A percentile compares a stretch with the other conserved stretches of the same genome.
Evolutionary conservation across 139 green algal species (phyloP).

Genomic region (Zygnema cylindricum): DNA sequence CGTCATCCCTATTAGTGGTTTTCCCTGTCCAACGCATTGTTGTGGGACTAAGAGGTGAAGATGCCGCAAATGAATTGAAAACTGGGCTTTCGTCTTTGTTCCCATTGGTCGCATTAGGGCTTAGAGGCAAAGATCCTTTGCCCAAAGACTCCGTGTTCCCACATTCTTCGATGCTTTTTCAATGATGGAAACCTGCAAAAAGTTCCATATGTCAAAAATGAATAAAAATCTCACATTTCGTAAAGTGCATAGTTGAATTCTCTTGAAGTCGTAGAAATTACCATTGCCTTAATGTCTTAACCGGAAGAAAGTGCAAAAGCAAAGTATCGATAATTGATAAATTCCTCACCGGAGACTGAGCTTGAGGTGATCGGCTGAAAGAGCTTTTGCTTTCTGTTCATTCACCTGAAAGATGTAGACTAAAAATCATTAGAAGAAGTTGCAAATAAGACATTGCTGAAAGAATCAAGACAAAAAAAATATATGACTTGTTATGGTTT

Average conservation of each 20-base stretch:
- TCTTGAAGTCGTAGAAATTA: background rate
- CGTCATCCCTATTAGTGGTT: background rate
- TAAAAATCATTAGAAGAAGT: no score
- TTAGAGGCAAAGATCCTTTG: background rate
- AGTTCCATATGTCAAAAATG: background rate
- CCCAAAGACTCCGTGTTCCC: background rate
- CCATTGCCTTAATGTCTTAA: background rate
- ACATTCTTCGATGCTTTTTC: background rate
- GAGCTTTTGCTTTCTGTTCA: conserved; percentile 11
- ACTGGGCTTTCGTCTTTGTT: background rate
- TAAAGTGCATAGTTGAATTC: background rate
- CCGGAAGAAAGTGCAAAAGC: background rate
- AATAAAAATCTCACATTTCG: background rate
- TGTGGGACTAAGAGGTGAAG: background rate
- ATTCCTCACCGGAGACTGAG: conserved; percentile 12
- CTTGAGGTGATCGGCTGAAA: conserved; percentile 3
- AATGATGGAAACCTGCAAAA: background rate
- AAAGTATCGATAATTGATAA: background rate
- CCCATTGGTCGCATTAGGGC: background rate
- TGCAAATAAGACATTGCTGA: background rate
- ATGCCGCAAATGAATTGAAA: background rate
- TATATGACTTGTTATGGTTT: background rate
- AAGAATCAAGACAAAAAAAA: background rate
- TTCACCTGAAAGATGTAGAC: conserved; percentile 26
- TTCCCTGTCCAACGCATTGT: background rate